Base-by-base conservation (phyloP, 1,284 basidiomycete species). In the Moesziomyces globuligerus region DNA sequence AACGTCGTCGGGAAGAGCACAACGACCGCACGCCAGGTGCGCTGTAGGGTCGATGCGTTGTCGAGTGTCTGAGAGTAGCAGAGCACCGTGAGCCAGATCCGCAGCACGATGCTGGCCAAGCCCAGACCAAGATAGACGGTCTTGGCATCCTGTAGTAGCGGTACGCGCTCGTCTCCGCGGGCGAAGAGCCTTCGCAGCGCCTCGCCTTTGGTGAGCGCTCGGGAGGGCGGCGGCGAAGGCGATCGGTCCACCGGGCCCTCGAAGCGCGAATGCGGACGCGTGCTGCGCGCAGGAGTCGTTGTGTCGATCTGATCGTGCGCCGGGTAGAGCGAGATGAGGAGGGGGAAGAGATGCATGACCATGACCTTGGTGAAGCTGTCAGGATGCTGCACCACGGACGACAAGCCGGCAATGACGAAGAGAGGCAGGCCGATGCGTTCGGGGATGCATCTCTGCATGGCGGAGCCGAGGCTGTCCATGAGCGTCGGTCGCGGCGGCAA, bases 331-430 rank as follows among this genome's bases (percentile, higher is more conserved):
- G 90, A 84, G 8, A 89, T 88, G 3, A 89, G 46, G 36, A 89
- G 55, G 24, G 90, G 84, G 7, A 88, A 83, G 5, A 80, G 82
- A 79, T 91, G 90, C 86, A 91, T 89, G 42, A 84, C 62, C 51
- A 90, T 83, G 18, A 91, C 85, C 66, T 88, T 88, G 3, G 85
- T 75, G 20, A 86, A 77, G n/a, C 86, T 87, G 57, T 81, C 81
- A 0, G 90, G 89, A 5, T 85, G 83, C n/a, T 84, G 58, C 2
- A 84, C 83, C 46, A 89, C 85, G 0, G 87, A 85, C 11, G 79
- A 76, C 26, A 89, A 78, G 2, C 87, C 86, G 7, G 86, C 51
- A 3, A 87, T 49, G 25, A 89, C 84, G 29, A 85, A 79, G 43
- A 53, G 80, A 64, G 56, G 80, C 60, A 56, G n/a, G 1, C 54